Evolutionary conservation across 768 basidiomycete species (phyloP), one percentile per base, ranked within the genome.

Genomic region (Leccinellum luteum): DNA sequence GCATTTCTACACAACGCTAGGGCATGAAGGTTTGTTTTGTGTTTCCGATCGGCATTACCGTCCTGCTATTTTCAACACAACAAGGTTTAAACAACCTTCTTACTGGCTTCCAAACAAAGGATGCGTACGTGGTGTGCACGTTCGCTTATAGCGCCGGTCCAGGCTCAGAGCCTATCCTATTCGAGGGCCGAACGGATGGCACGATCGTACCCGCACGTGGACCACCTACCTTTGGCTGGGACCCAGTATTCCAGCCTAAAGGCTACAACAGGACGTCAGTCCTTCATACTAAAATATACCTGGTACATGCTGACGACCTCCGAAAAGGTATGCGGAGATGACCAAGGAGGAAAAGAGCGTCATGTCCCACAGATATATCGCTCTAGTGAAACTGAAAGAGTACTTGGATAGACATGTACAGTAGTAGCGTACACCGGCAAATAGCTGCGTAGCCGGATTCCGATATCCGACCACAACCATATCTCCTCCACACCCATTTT

Each of bases 61-160:
- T 25, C 31, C 9, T 47, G 21, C 50, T 17, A 53, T n/a, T n/a
- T 30, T 23, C 21, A 21, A 17, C 25, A 13, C 14, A 51, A 27
- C 27, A 59, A 88, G 88, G 88, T 32, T 78, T 99, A 21, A 95
- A 97, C 70, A 86, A 79, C 49, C 76, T 99, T 67, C 82, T 98
- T 15, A 81, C 74, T 9, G 85, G 84, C 21, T 98, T 98, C 68
- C 75, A 80, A 0, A 89, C 85, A 1, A 90, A 82, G 56, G 83
- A 80, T 13, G 97, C 97, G 0, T 89, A 88, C 66, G 95, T 96
- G 0, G 78, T 98, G 7, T 98, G 96, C 74, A 98, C 97, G 2
- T 98, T 98, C 64, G 96, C 95, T 6, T 98, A 97, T 70, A 90
- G 89, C 38, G 78, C 87, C 0, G 93, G 94, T 0, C 93, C 94